Evolutionary conservation across 2,329 filamentous ascomycete species (phyloP), one percentile per base, ranked within the genome.

Genomic region (Talaromyces rugulosus): DNA sequence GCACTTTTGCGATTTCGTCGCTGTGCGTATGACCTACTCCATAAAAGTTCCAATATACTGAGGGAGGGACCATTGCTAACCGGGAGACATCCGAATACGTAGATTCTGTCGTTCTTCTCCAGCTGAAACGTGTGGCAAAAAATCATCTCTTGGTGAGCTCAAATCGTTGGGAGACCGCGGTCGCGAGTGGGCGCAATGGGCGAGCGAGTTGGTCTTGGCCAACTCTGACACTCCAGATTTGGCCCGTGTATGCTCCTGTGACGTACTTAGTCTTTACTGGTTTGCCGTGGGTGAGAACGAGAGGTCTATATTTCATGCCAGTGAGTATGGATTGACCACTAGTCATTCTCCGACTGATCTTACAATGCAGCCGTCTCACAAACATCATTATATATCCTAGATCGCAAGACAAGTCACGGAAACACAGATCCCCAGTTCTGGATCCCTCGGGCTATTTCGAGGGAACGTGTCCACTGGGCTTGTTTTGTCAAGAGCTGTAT

Each of bases 131-230:
- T 58, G 56, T 42, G 56, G 56, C 14, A 58, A 58, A 51, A 34
- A 11, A 5, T 58, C 56, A n/a, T 30, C 42, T 34, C 36, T 58
- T 51, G 56, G 36, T 33, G 56, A 58, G 28, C 40, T 58, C n/a
- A 50, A 33, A 30, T 58, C 56, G 14, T 30, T 58, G 40, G 23
- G 42, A 50, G 42, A 58, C 11, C 30, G 56, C 12, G 56, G 56
- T 58, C 56, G 56, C 28, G 56, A 50, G 56, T 58, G 56, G 56
- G 56, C 56, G 7, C 36, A 58, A 58, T 58, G 56, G 56, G 56
- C 36, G 11, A 58, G 56, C 28, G 56, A 58, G 28, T 16, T 58
- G 8, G 56, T 58, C n/a, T 30, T 53, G 51, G 51, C 51, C 27
- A 27, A 30, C 27, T 53, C 51, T 31, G 51, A 53, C 23, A 53